Conservation (phyloP, 768 basidiomycete species). For the Mycena belliarum region DNA sequence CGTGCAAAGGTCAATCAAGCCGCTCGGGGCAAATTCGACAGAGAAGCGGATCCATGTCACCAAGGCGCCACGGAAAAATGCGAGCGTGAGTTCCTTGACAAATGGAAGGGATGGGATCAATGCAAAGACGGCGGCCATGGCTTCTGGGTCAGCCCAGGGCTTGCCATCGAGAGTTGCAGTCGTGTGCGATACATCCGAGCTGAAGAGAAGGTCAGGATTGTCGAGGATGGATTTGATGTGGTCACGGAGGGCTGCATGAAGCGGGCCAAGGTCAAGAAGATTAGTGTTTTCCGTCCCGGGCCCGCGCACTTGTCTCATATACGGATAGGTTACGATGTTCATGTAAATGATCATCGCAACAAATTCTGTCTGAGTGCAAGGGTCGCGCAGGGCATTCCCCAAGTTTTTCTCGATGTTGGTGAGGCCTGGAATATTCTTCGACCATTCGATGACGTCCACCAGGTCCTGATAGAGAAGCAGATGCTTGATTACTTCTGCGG, state of each 20-base stretch:
- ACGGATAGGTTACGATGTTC: slow-evolving; percentile 21
- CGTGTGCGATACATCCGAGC: neutral
- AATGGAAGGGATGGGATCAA: neutral
- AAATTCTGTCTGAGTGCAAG: slow-evolving; percentile 21
- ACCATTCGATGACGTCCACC: slow-evolving; percentile 19
- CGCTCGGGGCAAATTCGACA: slow-evolving; percentile 30
- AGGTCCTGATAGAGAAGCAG: slow-evolving; percentile 3
- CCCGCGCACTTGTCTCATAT: slow-evolving; percentile 12
- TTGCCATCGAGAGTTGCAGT: neutral
- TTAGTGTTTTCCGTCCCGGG: slow-evolving; percentile 2
- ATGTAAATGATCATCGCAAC: slow-evolving; percentile 15
- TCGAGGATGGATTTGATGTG: neutral
- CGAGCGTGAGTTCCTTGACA: neutral
- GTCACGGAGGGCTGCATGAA: neutral
- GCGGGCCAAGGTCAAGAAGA: slow-evolving; percentile 1
- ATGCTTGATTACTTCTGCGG: neutral
- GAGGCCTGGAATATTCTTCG: slow-evolving; percentile 17
- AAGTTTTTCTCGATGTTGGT: slow-evolving; percentile 29
- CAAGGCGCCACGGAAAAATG: slow-evolving; percentile 16
- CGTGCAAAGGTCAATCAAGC: slow-evolving; percentile 26
- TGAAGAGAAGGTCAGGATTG: neutral
- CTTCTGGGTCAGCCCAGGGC: neutral
- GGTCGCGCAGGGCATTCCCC: slow-evolving; percentile 15
- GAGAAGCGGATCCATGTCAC: slow-evolving; percentile 27
- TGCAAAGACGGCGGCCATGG: neutral